Conservation (phyloP, 1,139 yeast species). For the Hemisphaericaspora xylanilytica region DNA sequence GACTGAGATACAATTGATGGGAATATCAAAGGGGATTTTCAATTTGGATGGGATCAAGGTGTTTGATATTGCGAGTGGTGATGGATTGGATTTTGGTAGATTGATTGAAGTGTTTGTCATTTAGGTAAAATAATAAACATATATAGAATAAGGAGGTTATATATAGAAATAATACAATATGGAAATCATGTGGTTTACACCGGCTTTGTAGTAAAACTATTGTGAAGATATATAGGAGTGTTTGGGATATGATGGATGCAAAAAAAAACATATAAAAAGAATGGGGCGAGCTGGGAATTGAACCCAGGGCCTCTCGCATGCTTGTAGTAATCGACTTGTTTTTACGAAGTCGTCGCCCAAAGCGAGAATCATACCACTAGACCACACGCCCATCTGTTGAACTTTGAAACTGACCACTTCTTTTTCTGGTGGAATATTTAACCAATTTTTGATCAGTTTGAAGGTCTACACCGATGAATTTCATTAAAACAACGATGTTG, state of each 20-base stretch:
- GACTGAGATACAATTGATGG: constrained; percentile 58
- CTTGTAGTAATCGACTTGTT: constrained; percentile 17
- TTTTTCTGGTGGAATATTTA: neutral
- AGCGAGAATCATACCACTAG: constrained; percentile 37
- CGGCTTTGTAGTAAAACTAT: too few relatives aligned
- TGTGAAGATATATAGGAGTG: too few relatives aligned
- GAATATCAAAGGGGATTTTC: constrained; percentile 63
- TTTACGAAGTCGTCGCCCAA: constrained; percentile 21
- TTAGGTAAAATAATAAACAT: constrained; percentile 10
- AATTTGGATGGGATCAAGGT: constrained; percentile 64
- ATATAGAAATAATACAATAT: too few relatives aligned
- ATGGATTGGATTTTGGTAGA: constrained; percentile 69
- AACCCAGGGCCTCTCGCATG: constrained; percentile 37
- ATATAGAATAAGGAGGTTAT: neutral
- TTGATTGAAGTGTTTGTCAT: constrained; percentile 67
- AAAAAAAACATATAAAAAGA: constrained; percentile 15
- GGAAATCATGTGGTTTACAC: too few relatives aligned
- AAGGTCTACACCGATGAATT: too few relatives aligned
- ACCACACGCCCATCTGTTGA: constrained; percentile 25
- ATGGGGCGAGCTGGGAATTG: constrained; percentile 33
- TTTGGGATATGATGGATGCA: too few relatives aligned
- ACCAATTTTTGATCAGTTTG: neutral
- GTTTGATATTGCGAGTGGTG: constrained; percentile 64
- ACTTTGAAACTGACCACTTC: neutral
- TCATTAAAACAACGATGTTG: too few relatives aligned